Percentiles rank a stretch among this genome's conserved stretches.
Conservation (phyloP, 495 filamentous ascomycete species). For the Tuber brumale region DNA sequence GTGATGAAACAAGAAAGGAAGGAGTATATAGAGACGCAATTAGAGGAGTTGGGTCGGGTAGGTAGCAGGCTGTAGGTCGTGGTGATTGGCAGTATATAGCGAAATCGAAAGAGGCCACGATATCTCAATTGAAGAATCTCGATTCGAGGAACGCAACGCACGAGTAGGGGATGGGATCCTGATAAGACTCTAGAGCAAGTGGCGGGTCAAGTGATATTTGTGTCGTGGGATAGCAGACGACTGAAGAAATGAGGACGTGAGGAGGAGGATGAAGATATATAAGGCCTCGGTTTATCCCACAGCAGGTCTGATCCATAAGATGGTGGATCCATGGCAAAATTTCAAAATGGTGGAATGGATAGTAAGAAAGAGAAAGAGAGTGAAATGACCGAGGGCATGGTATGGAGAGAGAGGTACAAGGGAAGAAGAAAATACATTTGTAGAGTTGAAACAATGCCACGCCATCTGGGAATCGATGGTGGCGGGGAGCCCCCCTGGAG, state of each 20-base stretch:
- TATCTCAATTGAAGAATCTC: constrained; percentile 1
- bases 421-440: not conserved
- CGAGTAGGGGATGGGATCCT: not conserved
- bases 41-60: not conserved
- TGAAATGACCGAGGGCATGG: no score
- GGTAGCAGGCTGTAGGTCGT: not conserved
- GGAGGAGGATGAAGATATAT: not conserved
- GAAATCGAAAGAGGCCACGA: not conserved
- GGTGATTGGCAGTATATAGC: not conserved
- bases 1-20: not conserved
- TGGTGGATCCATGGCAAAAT: not conserved
- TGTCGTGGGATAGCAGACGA: not conserved
- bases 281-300: not conserved
- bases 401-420: no score
- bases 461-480: not conserved
- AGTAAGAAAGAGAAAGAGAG: not conserved
- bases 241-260: not conserved
- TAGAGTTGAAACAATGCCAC: not conserved
- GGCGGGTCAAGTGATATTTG: not conserved
- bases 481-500: not conserved
- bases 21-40: not conserved
- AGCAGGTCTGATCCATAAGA: not conserved
- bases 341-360: not conserved
- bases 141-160: not conserved
- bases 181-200: not conserved